Percentiles rank a stretch among this genome's conserved stretches.
These are phyloP conservation scores for Pythium guiyangense DNA, from an alignment of 352 stramenopile genomes.

Conservation along the genomic window DNA sequence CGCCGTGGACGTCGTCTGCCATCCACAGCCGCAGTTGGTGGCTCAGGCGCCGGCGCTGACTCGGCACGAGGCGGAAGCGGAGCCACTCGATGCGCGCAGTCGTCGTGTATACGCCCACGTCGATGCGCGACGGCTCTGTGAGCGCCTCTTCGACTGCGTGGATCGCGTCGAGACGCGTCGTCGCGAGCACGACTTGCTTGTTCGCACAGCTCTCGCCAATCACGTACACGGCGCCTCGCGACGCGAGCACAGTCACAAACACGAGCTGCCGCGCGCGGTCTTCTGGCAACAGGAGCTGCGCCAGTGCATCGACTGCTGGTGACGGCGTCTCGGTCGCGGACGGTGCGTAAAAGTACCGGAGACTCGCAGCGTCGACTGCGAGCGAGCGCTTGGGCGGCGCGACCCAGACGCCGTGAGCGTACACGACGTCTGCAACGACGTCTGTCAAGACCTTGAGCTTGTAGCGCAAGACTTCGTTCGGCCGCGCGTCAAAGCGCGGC, in stretches of 20 bases:
- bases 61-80: constrained; percentile 45
- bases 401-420: constrained; percentile 65
- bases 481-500: constrained; percentile 36
- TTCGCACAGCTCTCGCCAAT: constrained; percentile 36
- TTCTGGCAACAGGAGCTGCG: constrained; percentile 22
- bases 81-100: constrained; percentile 43
- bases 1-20: constrained; percentile 12
- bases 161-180: constrained; percentile 38
- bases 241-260: constrained; percentile 46
- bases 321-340: neutral
- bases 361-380: constrained; percentile 10
- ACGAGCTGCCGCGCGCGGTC: constrained; percentile 27
- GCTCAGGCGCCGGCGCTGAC: constrained; percentile 55
- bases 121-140: constrained; percentile 49
- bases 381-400: constrained; percentile 22
- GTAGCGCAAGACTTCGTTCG: constrained; percentile 72
- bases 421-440: constrained; percentile 42
- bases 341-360: constrained; percentile 23
- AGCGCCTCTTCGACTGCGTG: constrained; percentile 71
- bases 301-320: constrained; percentile 16
- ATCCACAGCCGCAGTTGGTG: constrained; percentile 57
- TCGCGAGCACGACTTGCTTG: constrained; percentile 40
- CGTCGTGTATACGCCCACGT: constrained; percentile 47
- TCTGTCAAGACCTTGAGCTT: constrained; percentile 72
- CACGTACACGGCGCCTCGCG: constrained; percentile 42